phyloP scores from a whole-genome alignment of 2,329 filamentous ascomycete species.

The Calonectria hawksworthii region DNA sequence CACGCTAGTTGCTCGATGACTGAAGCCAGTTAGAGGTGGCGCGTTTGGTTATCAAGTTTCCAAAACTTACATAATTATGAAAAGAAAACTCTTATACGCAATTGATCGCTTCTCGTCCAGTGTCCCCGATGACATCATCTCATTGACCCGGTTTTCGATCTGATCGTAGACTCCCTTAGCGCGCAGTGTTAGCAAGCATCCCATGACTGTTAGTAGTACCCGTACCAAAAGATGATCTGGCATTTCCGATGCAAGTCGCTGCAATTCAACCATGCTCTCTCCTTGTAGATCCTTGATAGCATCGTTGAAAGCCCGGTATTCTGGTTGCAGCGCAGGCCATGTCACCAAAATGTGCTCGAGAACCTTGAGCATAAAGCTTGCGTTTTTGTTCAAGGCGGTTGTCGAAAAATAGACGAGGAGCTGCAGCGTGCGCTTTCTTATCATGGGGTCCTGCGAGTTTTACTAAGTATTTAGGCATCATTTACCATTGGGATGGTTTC shows the following conservation, averaged over 20 bases:
- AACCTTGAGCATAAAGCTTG: constrained; percentile 87
- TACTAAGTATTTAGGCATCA: not conserved
- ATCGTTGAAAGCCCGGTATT: constrained; percentile 83
- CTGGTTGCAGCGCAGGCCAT: constrained; percentile 79
- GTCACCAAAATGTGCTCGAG: constrained; percentile 92
- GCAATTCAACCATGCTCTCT: constrained; percentile 88
- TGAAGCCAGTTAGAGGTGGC: constrained; percentile 48
- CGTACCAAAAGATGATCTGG: constrained; percentile 86
- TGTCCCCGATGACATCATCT: constrained; percentile 80
- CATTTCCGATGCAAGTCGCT: constrained; percentile 90
- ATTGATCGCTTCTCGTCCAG: constrained; percentile 87
- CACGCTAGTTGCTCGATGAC: constrained; percentile 84
- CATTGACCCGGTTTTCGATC: constrained; percentile 85
- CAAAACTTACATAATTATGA: constrained; percentile 83
- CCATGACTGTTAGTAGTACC: not conserved
- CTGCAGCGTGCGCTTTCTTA: constrained; percentile 85
- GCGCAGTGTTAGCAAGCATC: constrained; percentile 17
- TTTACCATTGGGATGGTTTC: not conserved
- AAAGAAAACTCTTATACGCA: constrained; percentile 90
- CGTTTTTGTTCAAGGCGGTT: constrained; percentile 81
- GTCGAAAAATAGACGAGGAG: constrained; percentile 89
- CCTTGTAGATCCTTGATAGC: constrained; percentile 90
- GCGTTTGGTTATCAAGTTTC: not conserved
- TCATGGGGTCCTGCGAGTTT: constrained; percentile 76
- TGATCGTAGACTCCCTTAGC: constrained; percentile 84